Percentiles rank a stretch among this genome's conserved stretches.
phyloP scores from a whole-genome alignment of 2,329 filamentous ascomycete genomes.

The Didymella glomerata region DNA sequence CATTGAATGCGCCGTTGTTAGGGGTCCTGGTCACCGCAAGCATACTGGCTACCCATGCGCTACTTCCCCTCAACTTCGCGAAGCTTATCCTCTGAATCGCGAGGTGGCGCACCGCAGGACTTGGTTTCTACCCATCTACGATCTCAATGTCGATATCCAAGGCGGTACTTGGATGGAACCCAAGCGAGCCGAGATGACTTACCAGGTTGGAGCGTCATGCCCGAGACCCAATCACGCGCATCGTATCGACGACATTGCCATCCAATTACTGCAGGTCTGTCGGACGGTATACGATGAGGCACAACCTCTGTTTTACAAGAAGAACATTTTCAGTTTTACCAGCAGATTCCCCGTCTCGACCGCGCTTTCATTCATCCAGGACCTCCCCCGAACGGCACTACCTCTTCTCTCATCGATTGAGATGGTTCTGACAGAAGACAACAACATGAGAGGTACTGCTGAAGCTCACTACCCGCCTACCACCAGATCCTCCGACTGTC shows the following conservation, averaged over 20 bases:
- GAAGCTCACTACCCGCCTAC: conserved; percentile 27
- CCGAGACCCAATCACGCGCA: background rate
- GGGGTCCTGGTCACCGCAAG: conserved; percentile 9
- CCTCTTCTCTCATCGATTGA: conserved; percentile 28
- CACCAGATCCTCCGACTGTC: conserved; percentile 27
- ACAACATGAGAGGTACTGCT: conserved; percentile 27
- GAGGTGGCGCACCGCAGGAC: conserved; percentile 22
- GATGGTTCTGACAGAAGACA: conserved; percentile 30
- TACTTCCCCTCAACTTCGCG: conserved; percentile 16
- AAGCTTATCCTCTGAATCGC: conserved; percentile 22
- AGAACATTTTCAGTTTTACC: conserved; percentile 36
- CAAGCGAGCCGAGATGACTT: conserved; percentile 31
- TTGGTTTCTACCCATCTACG: conserved; percentile 30
- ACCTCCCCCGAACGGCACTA: conserved; percentile 28
- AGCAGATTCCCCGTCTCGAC: conserved; percentile 33
- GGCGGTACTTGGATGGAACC: conserved; percentile 22
- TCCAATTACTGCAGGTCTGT: conserved; percentile 30
- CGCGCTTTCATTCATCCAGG: conserved; percentile 35
- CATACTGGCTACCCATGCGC: conserved; percentile 13
- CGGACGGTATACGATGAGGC: conserved; percentile 36
- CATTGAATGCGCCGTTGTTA: conserved; percentile 24
- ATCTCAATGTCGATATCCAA: conserved; percentile 25
- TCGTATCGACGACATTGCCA: conserved; percentile 7
- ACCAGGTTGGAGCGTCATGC: conserved; percentile 23
- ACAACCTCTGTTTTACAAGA: conserved; percentile 32